Base-by-base conservation (phyloP, 805 yeast species). In the Yamadazyma kitorensis region DNA sequence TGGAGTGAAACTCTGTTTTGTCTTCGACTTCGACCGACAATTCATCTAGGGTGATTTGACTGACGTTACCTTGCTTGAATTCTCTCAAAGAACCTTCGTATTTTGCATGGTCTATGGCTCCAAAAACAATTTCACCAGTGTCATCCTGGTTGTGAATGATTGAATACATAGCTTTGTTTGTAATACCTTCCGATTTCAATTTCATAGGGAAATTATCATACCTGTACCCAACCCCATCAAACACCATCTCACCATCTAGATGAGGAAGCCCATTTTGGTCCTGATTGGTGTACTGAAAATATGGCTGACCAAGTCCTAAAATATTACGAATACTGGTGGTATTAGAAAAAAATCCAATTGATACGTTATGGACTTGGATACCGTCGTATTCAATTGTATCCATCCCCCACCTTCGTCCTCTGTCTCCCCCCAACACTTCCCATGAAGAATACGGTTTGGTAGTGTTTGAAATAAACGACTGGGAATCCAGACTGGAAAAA, bases 291-390 rank as follows among this genome's bases (percentile, higher is more conserved):
- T n/a, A n/a, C n/a, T n/a, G n/a, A n/a, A n/a, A n/a, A n/a, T n/a
- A n/a, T n/a, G n/a, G n/a, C 31, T 82, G 64, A 7, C 91, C 91
- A 41, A 84, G 75, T 17, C 89, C 88, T 29, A 84, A 57, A 18
- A 85, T 88, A 37, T 93, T 89, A 39, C 70, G 59, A 31, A 4
- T 6, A 3, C 88, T 76, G 41, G 77, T 75, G 2, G 86, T 74
- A 23, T 57, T 55, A 49, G 76, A 76, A 2, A 85, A 93, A 17
- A 87, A 76, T 2, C 94, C 96, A 55, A 88, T 72, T 4, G 86
- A 76, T 19, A 83, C 59, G 36, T 67, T 61, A 0, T 62, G 41
- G 9, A 84, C 61, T 3, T 64, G 54, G 11, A 68, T 55, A 31
- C 66, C 74, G 28, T 78, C 76, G 33, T 84, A 45, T 2, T 47